Conservation (phyloP, 2,329 filamentous ascomycete genomes). For the Epichloe gansuensis region DNA sequence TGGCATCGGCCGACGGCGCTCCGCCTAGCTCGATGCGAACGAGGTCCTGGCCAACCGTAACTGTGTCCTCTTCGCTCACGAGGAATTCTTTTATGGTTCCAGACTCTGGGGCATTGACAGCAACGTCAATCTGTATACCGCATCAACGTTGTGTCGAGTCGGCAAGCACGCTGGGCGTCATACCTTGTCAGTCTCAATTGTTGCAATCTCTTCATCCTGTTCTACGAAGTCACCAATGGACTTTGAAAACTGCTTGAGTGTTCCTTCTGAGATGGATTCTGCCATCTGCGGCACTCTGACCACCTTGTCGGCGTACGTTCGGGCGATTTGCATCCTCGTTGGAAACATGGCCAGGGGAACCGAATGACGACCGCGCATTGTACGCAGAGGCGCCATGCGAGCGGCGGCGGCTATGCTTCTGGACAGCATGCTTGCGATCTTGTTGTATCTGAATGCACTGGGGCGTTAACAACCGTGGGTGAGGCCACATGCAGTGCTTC, state of each 20-base stretch:
- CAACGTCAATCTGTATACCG: constrained; percentile 68
- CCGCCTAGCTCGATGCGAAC: constrained; percentile 74
- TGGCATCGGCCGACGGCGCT: constrained; percentile 24
- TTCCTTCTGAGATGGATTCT: constrained; percentile 96
- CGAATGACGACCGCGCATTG: constrained; percentile 12
- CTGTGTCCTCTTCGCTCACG: constrained; percentile 87
- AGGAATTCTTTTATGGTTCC: constrained; percentile 87
- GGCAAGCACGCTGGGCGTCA: constrained; percentile 4
- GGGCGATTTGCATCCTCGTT: constrained; percentile 40
- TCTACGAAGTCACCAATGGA: constrained; percentile 87
- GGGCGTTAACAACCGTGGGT: no score
- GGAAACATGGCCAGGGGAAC: constrained; percentile 29
- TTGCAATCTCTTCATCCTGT: constrained; percentile 93
- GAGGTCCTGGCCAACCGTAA: constrained; percentile 85
- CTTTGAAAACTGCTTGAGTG: constrained; percentile 89
- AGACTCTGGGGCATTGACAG: constrained; percentile 84
- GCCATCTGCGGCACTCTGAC: constrained; percentile 97
- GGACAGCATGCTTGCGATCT: constrained; percentile 26
- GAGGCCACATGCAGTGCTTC: no score
- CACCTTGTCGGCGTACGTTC: constrained; percentile 62
- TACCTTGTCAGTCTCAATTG: constrained; percentile 98
- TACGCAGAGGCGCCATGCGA: constrained; percentile 31
- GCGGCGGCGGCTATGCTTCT: constrained; percentile 30
- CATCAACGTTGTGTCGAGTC: background rate
- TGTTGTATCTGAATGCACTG: no score